Evolutionary conservation across 345 rosid species (phyloP), one percentile per base, ranked within the genome.

Genomic region (Lepidium africanum): DNA sequence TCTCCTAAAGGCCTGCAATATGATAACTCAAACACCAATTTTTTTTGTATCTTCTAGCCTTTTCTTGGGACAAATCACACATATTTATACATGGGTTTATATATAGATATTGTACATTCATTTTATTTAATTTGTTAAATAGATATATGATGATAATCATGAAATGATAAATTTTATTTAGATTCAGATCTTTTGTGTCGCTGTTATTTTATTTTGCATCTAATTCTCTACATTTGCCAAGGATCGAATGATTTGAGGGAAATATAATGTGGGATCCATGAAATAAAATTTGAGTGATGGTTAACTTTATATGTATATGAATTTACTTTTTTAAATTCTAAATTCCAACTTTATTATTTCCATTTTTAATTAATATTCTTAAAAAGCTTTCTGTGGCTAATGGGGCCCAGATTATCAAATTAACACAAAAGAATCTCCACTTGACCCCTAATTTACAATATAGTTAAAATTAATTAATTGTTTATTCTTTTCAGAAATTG

Each of bases 381-480:
- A 27, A 4, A 27, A 27, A 55, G 13, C 50, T 40, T 56, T 72
- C 3, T 41, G 54, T 41, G 61, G 38, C 12, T 45, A 32, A 32
- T 58, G 72, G 75, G 74, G 30, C 65, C 64, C 45, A 17, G 0
- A 56, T 47, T 5, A 64, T 56, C 32, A 64, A 72, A 38, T 64
- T 56, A 64, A 17, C 45, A 37, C 59, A 56, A 73, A 73, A 65
- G 53, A 58, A 65, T 73, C 67, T 67, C 77, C 68, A 74, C 77
- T 74, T 67, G 76, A 67, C 63, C 36, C 15, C 13, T 64, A 49
- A 65, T 58, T 27, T 27, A 52, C 38, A 33, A 43, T 37, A 35
- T 15, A 59, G 41, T 66, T 73, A 11, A 14, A 14, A 35, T 17
- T 39, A 56, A 17, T 10, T 57, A 30, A 41, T 42, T 46, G 42